These are phyloP conservation scores for Dipteronia sinensis DNA, from an alignment of 345 rosid species.

Conservation along the genomic window DNA sequence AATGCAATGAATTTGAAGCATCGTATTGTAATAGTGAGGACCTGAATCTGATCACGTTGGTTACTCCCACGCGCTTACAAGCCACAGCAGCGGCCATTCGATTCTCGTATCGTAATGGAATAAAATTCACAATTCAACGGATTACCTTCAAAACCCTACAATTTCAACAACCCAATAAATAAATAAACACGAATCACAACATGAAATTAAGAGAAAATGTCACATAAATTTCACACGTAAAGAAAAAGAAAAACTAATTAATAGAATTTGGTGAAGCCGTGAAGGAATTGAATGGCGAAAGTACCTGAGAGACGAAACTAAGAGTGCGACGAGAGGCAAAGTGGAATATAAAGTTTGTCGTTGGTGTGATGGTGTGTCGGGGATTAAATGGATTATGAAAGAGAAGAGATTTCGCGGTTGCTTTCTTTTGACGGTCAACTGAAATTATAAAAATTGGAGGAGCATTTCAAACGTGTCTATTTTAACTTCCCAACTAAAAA, in stretches of 20 bases:
- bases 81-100: slow-evolving; percentile 49
- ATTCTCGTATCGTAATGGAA: background rate
- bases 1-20: slow-evolving; percentile 25
- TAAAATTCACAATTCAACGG: background rate
- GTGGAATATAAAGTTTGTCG: background rate
- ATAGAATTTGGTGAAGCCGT: no score
- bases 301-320: background rate
- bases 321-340: background rate
- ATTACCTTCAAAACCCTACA: slow-evolving; percentile 4
- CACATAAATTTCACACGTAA: background rate
- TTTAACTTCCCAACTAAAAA: background rate
- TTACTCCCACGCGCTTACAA: slow-evolving; percentile 42
- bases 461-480: background rate
- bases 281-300: background rate
- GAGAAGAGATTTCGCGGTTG: slow-evolving; percentile 17
- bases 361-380: background rate
- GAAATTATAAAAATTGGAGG: background rate
- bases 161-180: background rate
- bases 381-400: background rate
- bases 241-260: no score
- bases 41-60: slow-evolving; percentile 24
- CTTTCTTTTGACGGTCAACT: background rate
- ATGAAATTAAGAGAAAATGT: background rate
- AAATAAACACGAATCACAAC: background rate
- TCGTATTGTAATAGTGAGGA: slow-evolving; percentile 14